phyloP scores from a whole-genome alignment of 2,329 filamentous ascomycete species.

The Colletotrichum sp. region DNA sequence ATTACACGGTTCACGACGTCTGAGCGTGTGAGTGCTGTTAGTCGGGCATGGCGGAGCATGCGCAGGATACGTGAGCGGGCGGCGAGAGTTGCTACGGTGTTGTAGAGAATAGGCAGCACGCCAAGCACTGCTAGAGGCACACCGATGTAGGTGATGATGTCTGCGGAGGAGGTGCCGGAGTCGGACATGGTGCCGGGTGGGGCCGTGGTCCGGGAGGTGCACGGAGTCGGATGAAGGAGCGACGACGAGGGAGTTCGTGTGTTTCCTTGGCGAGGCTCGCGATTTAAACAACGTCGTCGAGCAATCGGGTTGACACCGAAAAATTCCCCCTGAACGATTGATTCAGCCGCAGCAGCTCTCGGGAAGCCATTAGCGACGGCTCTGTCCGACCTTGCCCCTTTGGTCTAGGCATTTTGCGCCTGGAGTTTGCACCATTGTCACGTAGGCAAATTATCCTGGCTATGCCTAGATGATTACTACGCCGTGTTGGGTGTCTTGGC shows the following conservation, averaged over 20 bases:
- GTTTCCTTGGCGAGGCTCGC: not conserved
- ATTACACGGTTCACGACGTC: slow-evolving; percentile 70
- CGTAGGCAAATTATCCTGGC: not conserved
- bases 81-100: slow-evolving; percentile 63
- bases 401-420: not conserved
- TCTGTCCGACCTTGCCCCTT: not conserved
- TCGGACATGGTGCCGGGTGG: not conserved
- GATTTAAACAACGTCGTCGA: not conserved
- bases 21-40: slow-evolving; percentile 64
- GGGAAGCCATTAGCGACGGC: slow-evolving; percentile 5
- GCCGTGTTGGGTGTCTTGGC: not conserved
- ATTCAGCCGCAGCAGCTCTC: slow-evolving; percentile 15
- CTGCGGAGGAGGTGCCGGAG: not conserved
- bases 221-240: not conserved
- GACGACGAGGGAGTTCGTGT: not conserved
- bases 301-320: not conserved
- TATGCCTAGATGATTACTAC: not conserved
- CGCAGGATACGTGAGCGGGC: slow-evolving; percentile 65
- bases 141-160: slow-evolving; percentile 22
- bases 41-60: slow-evolving; percentile 59
- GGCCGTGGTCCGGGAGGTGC: not conserved
- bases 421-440: not conserved
- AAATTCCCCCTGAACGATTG: not conserved
- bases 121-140: slow-evolving; percentile 62
- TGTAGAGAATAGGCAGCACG: slow-evolving; percentile 70